These are phyloP conservation scores for Dryas drummondii DNA, from an alignment of 306 rosid species.

Conservation along the genomic window DNA sequence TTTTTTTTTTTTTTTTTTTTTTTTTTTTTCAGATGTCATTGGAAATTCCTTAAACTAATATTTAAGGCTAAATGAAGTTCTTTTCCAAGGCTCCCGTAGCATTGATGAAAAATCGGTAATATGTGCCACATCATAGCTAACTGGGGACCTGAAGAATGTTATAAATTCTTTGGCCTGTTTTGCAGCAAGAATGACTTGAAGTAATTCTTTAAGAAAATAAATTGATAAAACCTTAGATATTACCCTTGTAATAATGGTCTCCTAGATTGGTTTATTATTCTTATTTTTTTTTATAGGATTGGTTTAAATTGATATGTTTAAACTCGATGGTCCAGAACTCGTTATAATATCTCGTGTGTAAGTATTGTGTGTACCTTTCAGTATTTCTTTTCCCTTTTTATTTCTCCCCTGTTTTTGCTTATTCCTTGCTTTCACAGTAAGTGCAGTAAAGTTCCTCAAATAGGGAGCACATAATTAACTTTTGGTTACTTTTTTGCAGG, in stretches of 20 bases:
- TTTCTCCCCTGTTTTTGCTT: neutral
- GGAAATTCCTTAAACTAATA: neutral
- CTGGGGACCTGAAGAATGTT: neutral
- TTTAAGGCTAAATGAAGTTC: neutral
- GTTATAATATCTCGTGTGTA: neutral
- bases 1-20: too few species aligned
- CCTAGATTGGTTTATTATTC: neutral
- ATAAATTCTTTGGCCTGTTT: neutral
- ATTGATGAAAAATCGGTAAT: neutral
- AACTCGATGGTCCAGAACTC: neutral
- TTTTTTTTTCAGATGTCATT: neutral
- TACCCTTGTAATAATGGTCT: neutral
- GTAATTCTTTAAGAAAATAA: neutral
- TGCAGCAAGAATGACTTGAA: neutral
- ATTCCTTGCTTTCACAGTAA: neutral
- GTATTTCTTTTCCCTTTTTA: neutral
- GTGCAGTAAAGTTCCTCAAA: slow-evolving; percentile 5
- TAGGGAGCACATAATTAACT: slow-evolving; percentile 24
- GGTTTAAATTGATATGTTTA: neutral
- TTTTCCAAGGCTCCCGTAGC: neutral
- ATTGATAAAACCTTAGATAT: neutral
- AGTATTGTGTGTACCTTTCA: neutral
- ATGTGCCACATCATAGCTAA: neutral
- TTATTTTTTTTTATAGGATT: neutral
- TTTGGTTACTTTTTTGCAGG: slow-evolving; percentile 39